Conservation (phyloP, 164 flowering plant genomes). For the Berberis vulgaris region DNA sequence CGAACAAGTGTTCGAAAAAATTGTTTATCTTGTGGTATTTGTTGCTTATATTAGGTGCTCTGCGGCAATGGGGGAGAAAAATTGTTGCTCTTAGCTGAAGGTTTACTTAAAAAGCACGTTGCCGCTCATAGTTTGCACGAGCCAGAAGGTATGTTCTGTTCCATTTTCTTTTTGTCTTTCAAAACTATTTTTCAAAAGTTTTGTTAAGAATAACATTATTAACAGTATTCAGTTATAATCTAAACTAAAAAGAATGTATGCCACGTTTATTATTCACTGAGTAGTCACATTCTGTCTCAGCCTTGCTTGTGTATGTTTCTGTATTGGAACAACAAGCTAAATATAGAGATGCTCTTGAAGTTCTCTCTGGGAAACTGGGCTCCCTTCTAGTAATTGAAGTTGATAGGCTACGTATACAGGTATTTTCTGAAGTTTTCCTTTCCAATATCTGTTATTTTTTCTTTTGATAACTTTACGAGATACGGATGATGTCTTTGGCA, state of each 20-base stretch:
- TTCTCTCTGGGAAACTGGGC: conserved; percentile 77
- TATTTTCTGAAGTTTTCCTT: conserved; percentile 35
- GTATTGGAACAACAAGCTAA: conserved; percentile 82
- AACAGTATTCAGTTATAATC: too few species aligned
- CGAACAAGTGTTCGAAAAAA: too few species aligned
- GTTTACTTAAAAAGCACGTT: conserved; percentile 83
- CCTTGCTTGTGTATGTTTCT: conserved; percentile 75
- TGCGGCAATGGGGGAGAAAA: conserved; percentile 69
- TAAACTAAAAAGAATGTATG: too few species aligned
- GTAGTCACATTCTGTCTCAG: conserved; percentile 33
- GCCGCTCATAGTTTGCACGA: conserved; percentile 84
- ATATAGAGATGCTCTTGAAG: conserved; percentile 65
- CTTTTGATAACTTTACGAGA: too few species aligned
- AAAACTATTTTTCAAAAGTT: neutral
- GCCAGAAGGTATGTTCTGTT: conserved; percentile 61
- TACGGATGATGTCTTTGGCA: too few species aligned
- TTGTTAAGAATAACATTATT: too few species aligned
- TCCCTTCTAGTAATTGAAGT: conserved; percentile 69
- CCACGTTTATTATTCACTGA: neutral
- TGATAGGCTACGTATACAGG: conserved; percentile 85
- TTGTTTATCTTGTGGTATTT: neutral
- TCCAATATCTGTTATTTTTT: neutral
- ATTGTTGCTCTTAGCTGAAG: conserved; percentile 76
- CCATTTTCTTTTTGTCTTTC: neutral
- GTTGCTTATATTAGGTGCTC: conserved; percentile 37